Conservation (phyloP, 2,329 filamentous ascomycete genomes). For the Chrysoporthe puriensis region DNA sequence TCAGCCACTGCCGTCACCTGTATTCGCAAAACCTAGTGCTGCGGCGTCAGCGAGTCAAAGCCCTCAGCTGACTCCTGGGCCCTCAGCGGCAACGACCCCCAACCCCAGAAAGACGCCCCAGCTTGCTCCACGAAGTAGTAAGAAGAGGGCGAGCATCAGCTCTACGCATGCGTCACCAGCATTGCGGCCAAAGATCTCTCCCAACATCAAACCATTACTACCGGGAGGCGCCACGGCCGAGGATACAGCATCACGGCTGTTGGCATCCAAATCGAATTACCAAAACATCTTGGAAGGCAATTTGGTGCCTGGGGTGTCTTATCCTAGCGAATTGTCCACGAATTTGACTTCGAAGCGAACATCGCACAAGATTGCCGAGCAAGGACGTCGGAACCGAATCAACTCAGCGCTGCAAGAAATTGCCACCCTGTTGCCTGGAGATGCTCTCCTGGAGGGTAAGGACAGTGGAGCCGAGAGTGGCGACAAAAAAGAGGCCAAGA, state of each 20-base stretch:
- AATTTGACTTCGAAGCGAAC: constrained; percentile 96
- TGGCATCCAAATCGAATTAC: constrained; percentile 96
- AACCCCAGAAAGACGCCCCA: constrained; percentile 59
- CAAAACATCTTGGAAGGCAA: constrained; percentile 96
- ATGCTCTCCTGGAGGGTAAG: constrained; percentile 35
- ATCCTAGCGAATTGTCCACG: constrained; percentile 87
- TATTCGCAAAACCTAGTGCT: constrained; percentile 45
- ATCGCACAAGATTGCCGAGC: constrained; percentile 96
- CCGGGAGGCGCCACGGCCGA: constrained; percentile 62
- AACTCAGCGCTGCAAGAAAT: constrained; percentile 93
- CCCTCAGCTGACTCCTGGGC: constrained; percentile 64
- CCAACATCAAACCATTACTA: constrained; percentile 88
- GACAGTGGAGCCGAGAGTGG: constrained; percentile 49
- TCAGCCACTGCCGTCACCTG: constrained; percentile 54
- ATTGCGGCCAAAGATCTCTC: constrained; percentile 85
- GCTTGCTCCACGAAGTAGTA: constrained; percentile 59
- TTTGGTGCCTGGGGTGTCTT: constrained; percentile 84
- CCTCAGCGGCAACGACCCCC: constrained; percentile 40
- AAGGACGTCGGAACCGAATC: constrained; percentile 92
- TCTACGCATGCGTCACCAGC: constrained; percentile 85
- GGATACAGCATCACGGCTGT: constrained; percentile 69
- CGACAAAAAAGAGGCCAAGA: constrained; percentile 47
- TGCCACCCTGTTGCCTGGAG: constrained; percentile 74
- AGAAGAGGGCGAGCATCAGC: constrained; percentile 69
- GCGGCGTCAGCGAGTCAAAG: constrained; percentile 65